Evolutionary conservation across 192 early-diverging fungal species (phyloP), one percentile per base, ranked within the genome.

Genomic region (Podila epicladia): DNA sequence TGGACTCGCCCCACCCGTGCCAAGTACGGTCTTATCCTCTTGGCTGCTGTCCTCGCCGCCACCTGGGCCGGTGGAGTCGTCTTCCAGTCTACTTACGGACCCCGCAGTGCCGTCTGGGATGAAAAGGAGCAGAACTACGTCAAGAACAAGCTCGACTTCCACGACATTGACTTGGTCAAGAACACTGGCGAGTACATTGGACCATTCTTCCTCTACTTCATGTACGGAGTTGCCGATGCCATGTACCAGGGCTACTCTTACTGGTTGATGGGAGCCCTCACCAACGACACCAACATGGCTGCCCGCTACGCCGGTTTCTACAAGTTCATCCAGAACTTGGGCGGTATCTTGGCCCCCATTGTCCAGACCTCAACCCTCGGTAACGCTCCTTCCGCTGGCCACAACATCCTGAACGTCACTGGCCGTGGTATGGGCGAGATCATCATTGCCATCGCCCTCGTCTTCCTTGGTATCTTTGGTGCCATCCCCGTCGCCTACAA

Each of bases 221-320:
- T 88, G 62, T 95, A 92, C 71, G 95, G 95, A 61, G 35, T 93
- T 19, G 78, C 78, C 67, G 95, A 97, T 84, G 92, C 95, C 55
- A 89, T 96, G 82, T 95, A 92, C 87, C 95, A 97, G 87, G 84
- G 75, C 59, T 85, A 72, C 73, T 73, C 84, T 1, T 96, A 97
- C 91, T 97, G 94, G 94, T 75, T 97, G 35, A 91, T 97, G 75
- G 95, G 95, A 22, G 88, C 95, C 45, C 84, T 95, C 60, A 91
- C 94, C 38, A 96, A 96, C 85, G 93, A 97, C 77, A 88, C 88
- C 72, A 87, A 89, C 75, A 76, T 84, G 71, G 87, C 91, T 74
- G 87, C 94, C 38, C 91, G 92, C 57, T 95, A 89, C 71, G 87
- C 90, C 68, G 95, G 77, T 64, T 80, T 80, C 77, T 80, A 80